Percentiles rank a stretch among this genome's conserved stretches.
phyloP scores from a whole-genome alignment of 2,329 filamentous ascomycete genomes.

The Dothiorella sarmentorum region DNA sequence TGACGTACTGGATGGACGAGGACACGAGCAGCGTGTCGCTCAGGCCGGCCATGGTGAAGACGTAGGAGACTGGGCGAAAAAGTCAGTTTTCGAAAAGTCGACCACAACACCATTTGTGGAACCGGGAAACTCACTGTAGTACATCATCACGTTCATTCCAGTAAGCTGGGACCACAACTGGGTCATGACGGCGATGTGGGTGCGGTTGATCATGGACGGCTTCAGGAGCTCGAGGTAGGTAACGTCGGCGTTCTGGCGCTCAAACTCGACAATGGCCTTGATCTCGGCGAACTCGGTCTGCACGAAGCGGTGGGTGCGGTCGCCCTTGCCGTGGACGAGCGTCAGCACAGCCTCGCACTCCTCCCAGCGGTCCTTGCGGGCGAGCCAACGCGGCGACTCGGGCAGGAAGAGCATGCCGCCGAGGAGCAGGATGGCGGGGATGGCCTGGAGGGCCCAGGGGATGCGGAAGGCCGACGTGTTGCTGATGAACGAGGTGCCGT shows the following conservation, averaged over 20 bases:
- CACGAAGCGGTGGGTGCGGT: constrained; percentile 64
- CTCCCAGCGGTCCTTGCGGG: constrained; percentile 45
- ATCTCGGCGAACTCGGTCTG: constrained; percentile 68
- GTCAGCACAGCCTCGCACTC: constrained; percentile 41
- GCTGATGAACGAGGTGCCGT: constrained; percentile 33
- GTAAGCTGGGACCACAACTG: constrained; percentile 76
- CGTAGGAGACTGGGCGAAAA: constrained; percentile 56
- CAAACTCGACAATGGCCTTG: constrained; percentile 68
- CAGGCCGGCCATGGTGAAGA: constrained; percentile 71
- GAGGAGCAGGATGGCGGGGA: constrained; percentile 35
- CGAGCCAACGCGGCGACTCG: constrained; percentile 46
- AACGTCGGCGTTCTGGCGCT: constrained; percentile 65
- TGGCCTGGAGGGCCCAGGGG: constrained; percentile 38
- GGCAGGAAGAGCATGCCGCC: constrained; percentile 52
- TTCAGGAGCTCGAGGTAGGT: constrained; percentile 69
- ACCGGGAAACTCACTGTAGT: constrained; percentile 20
- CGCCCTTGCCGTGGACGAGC: constrained; percentile 52
- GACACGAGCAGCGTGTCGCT: constrained; percentile 58
- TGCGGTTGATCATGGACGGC: constrained; percentile 71
- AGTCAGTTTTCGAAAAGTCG: neutral
- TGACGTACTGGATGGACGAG: constrained; percentile 64
- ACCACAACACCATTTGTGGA: neutral
- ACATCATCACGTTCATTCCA: constrained; percentile 72
- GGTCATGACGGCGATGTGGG: constrained; percentile 66
- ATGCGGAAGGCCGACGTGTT: constrained; percentile 35